A percentile compares a stretch with the other conserved stretches of the same genome.
phyloP scores from a whole-genome alignment of 495 filamentous ascomycete genomes.

The Bombardia bombarda region DNA sequence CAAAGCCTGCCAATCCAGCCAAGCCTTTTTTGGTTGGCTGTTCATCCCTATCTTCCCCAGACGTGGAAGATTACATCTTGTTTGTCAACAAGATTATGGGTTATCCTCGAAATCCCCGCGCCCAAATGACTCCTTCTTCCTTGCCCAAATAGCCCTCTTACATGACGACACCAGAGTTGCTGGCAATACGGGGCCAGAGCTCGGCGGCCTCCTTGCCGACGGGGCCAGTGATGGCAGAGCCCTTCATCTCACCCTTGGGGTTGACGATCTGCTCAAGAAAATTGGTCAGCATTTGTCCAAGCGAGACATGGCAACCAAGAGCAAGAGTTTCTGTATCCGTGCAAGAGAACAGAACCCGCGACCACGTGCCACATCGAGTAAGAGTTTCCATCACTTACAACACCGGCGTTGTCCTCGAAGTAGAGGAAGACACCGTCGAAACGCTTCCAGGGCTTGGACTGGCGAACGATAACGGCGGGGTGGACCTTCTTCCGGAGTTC shows the following conservation, averaged over 20 bases:
- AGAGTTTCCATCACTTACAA: conserved; percentile 54
- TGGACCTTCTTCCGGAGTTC: conserved; percentile 99
- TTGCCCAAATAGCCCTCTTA: conserved; percentile 44
- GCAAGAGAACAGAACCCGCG: no score
- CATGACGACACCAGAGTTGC: conserved; percentile 99
- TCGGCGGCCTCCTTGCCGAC: conserved; percentile 99
- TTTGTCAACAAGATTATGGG: no score
- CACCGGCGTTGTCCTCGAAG: conserved; percentile 99
- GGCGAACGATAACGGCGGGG: conserved; percentile 95
- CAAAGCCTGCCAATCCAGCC: conserved; percentile 29
- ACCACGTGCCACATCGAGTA: neutral
- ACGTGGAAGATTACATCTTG: conserved; percentile 19
- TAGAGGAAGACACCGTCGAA: conserved; percentile 97
- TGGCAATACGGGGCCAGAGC: conserved; percentile 99
- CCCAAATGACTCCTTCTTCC: neutral
- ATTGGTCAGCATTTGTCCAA: neutral
- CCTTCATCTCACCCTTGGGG: conserved; percentile 99
- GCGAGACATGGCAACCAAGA: no score
- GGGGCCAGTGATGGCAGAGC: conserved; percentile 95
- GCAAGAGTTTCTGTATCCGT: no score
- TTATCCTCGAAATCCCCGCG: conserved; percentile 14
- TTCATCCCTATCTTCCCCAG: conserved; percentile 14
- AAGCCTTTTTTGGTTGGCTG: conserved; percentile 12
- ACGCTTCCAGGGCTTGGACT: conserved; percentile 98
- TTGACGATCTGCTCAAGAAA: conserved; percentile 76